Evolutionary conservation across 805 yeast genomes (phyloP).

Genomic region (Suhomyces sp.): DNA sequence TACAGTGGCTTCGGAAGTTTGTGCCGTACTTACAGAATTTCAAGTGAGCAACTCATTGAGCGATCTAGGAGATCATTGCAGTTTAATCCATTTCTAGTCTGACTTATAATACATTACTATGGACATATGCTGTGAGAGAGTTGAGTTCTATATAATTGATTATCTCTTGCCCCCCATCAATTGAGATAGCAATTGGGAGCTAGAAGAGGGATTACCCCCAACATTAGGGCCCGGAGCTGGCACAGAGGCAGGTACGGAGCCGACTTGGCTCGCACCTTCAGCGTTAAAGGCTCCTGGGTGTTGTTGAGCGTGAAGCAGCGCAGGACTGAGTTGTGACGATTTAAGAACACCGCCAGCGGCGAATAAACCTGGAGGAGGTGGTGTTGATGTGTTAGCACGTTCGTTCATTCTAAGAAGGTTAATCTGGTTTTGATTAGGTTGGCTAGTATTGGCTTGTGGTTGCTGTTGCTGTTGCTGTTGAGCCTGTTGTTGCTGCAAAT

Average conservation of each 20-base stretch:
- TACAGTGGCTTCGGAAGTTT: constrained; percentile 2
- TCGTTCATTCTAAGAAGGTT: constrained; percentile 30
- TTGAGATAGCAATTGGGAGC: constrained; percentile 80
- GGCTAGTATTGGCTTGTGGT: constrained; percentile 30
- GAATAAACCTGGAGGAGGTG: constrained; percentile 75
- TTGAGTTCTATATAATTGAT: constrained; percentile 1
- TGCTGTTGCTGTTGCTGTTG: constrained; percentile 39
- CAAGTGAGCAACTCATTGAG: not conserved
- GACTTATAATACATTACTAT: not conserved
- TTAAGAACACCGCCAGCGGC: constrained; percentile 19
- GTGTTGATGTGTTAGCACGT: constrained; percentile 46
- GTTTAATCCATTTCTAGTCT: not conserved
- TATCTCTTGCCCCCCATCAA: constrained; percentile 74
- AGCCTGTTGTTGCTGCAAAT: constrained; percentile 33
- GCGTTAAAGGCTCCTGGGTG: constrained; percentile 12
- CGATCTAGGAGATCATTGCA: not conserved
- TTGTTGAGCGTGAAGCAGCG: constrained; percentile 13
- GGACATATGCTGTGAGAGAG: not conserved
- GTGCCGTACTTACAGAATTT: not conserved
- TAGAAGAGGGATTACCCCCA: constrained; percentile 43
- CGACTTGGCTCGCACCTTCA: not conserved
- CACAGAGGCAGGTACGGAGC: constrained; percentile 2
- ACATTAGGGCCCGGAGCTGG: constrained; percentile 5
- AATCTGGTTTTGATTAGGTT: constrained; percentile 24
- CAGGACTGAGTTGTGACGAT: constrained; percentile 8